Base-by-base conservation (phyloP, 192 early-diverging fungal species). In the Irineochytrium annulatum region DNA sequence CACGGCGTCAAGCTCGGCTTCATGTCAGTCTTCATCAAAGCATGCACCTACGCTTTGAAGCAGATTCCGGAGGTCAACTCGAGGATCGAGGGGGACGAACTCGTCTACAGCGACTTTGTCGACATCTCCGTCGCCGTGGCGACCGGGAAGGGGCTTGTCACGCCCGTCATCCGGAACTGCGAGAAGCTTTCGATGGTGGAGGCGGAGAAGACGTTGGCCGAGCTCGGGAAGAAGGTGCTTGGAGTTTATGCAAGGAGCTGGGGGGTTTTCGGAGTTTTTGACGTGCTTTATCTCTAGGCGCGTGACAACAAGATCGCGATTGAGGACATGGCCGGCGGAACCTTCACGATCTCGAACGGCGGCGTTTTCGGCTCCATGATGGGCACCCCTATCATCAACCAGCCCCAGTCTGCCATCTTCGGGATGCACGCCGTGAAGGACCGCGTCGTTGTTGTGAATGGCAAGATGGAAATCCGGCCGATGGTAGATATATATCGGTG, bases 361-460 rank as follows among this genome's bases (percentile, higher is more conserved):
- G 96, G 96, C 44, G 92, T 97, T 35, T 99, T 94, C 74, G 96
- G 96, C 34, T 99, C 96, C 27, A 75, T 99, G 58, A 87, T 86
- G 72, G 96, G 96, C 37, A 99, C 96, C 13, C 96, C 96, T 52
- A 97, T 99, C 72, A 95, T 99, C 74, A 99, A 99, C 80, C 76
- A 89, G 71, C 96, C 96, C 51, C 96, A 99, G 74, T 82, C 87
- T 39, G 96, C 92, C 41, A 97, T 99, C 59, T 79, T 99, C 60
- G 96, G 96, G 34, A 99, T 99, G 96, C 96, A 99, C 76, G 91
- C 88, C 37, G 90, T 89, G 65, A 99, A 99, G 80, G 96, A 99
- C 64, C 85, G 96, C 65, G 86, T 93, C 28, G 86, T 99, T 45
- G 96, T 87, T 31, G 80, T 99, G 34, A 87, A 95, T 60, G 96